Evolutionary conservation across 2,329 filamentous ascomycete species (phyloP), one percentile per base, ranked within the genome.

Genomic region (Fusarium graminum): DNA sequence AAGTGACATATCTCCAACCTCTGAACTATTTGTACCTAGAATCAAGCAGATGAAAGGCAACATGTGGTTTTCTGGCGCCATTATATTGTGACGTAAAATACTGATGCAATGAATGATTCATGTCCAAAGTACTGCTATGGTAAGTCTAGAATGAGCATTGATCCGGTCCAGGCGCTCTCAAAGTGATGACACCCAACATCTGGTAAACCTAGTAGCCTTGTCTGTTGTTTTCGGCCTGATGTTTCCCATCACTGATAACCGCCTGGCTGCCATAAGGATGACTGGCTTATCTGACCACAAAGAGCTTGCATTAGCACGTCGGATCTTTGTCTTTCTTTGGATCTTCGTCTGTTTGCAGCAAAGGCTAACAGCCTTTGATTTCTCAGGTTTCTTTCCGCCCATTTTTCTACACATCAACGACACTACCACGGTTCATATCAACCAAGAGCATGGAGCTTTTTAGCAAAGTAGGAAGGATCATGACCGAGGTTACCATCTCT

Each of bases 1-100:
- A 87, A 86, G 82, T 81, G 81, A 88, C 85, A 87, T 82, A 30
- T 67, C 63, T 46, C 66, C 34, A 40, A 26, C 56, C 43, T 45
- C 47, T 41, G 43, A 42, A 22, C 12, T 29, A 53, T 55, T 58
- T 47, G 39, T 52, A 26, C 38, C 16, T n/a, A n/a, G n/a, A 39
- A 44, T 58, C 39, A 63, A 56, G 58, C 26, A 30, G 53, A 30
- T 22, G 32, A n/a, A 14, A 25, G 53, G 38, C 19, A 16, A 25
- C 16, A n/a, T 36, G 32, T 10, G 19, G 7, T 36, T n/a, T 8
- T 26, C 26, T n/a, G 19, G 4, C 6, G 41, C n/a, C 25, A n/a
- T 16, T 42, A 29, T 28, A n/a, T 38, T n/a, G 45, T 52, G 43
- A 60, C 17, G 34, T 44, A 29, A 40, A 56, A n/a, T n/a, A 30